Percentiles rank a stretch among this genome's conserved stretches.
phyloP scores from a whole-genome alignment of 139 green algal species.

The Closterium sp. region DNA sequence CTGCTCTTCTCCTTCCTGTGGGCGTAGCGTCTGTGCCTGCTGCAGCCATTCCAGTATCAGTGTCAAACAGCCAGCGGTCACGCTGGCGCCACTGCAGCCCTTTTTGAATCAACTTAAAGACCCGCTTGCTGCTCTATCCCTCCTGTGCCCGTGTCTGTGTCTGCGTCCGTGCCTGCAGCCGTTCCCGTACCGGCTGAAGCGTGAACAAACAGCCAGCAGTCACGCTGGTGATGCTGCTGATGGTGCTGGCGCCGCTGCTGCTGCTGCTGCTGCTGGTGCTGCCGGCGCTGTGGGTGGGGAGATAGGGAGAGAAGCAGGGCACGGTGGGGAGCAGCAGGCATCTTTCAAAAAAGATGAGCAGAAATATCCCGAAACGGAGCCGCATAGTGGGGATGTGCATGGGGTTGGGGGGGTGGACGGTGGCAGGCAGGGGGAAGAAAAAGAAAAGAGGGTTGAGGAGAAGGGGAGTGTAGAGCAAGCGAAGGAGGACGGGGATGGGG shows the following conservation, averaged over 20 bases:
- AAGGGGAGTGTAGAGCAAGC: not conserved
- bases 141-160: too few species aligned
- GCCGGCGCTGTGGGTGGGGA: not conserved
- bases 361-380: not conserved
- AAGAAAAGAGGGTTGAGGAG: not conserved
- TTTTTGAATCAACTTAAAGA: too few species aligned
- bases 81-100: not conserved
- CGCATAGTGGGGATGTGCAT: not conserved
- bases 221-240: too few species aligned
- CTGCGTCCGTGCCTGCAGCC: too few species aligned
- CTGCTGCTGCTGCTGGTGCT: not conserved
- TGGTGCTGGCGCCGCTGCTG: not conserved
- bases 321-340: not conserved
- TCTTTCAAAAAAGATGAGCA: not conserved
- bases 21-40: not conserved
- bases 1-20: not conserved
- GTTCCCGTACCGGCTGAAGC: too few species aligned
- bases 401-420: not conserved
- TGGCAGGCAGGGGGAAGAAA: not conserved
- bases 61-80: not conserved
- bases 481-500: not conserved
- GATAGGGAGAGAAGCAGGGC: not conserved
- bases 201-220: too few species aligned
- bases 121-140: too few species aligned
- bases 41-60: not conserved